phyloP scores from a whole-genome alignment of 2,329 filamentous ascomycete species.

The Penicillium frequentans region DNA sequence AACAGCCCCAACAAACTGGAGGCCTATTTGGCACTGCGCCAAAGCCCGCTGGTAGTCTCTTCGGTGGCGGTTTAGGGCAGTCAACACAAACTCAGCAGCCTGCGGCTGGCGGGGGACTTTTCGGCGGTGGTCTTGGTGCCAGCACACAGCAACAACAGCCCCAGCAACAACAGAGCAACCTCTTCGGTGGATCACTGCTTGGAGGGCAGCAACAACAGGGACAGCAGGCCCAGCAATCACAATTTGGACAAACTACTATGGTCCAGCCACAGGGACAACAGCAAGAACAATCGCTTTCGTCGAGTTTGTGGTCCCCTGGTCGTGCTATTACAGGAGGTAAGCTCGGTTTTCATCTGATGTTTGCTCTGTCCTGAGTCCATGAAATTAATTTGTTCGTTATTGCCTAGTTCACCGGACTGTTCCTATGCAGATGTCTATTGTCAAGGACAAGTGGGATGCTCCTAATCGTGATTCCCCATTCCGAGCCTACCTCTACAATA shows the following conservation, averaged over 20 bases:
- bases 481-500: conserved; percentile 64
- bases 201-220: conserved; percentile 20
- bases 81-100: conserved; percentile 25
- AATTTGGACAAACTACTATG: conserved; percentile 42
- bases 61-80: conserved; percentile 27
- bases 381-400: not conserved
- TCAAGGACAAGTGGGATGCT: conserved; percentile 64
- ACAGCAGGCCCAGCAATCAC: conserved; percentile 34
- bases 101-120: not conserved
- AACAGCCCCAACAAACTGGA: conserved; percentile 31
- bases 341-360: conserved; percentile 6
- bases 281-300: conserved; percentile 28
- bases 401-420: conserved; percentile 58
- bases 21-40: conserved; percentile 26
- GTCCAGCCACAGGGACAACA: conserved; percentile 31
- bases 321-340: conserved; percentile 45
- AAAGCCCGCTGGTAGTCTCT: conserved; percentile 15
- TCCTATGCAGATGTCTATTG: conserved; percentile 59
- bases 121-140: not conserved
- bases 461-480: conserved; percentile 53
- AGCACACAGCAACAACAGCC: conserved; percentile 27
- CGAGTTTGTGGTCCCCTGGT: conserved; percentile 46
- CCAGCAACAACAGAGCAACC: conserved; percentile 7
- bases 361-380: not conserved
- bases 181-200: conserved; percentile 21